These are phyloP conservation scores for Amaranthus palmeri DNA, from an alignment of 148 eudicot species.

Conservation along the genomic window DNA sequence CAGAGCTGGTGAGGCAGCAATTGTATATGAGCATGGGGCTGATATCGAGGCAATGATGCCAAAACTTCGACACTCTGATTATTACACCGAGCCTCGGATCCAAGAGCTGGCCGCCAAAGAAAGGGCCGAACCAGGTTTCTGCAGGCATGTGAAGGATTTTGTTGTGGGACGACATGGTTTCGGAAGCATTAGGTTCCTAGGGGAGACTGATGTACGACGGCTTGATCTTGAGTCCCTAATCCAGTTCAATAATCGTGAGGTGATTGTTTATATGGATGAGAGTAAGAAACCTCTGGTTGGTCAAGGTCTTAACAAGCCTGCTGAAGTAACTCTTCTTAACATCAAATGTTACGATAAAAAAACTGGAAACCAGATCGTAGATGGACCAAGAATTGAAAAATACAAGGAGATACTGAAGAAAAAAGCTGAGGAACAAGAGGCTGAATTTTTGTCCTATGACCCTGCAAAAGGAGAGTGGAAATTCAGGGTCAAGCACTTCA, in stretches of 20 bases:
- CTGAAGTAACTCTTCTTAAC: conserved; percentile 88
- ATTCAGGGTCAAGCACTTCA: conserved; percentile 80
- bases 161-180: conserved; percentile 78
- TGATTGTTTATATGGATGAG: conserved; percentile 84
- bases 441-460: conserved; percentile 79
- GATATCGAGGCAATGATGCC: conserved; percentile 93
- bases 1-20: conserved; percentile 93
- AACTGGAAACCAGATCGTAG: conserved; percentile 58
- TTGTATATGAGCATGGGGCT: conserved; percentile 82
- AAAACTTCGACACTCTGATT: conserved; percentile 86
- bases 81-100: conserved; percentile 87
- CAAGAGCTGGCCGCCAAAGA: conserved; percentile 95
- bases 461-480: conserved; percentile 89
- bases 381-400: conserved; percentile 70
- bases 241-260: conserved; percentile 82
- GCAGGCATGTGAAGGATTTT: conserved; percentile 71
- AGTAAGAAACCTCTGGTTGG: conserved; percentile 92
- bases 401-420: conserved; percentile 81
- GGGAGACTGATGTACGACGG: conserved; percentile 88
- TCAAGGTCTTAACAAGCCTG: conserved; percentile 92
- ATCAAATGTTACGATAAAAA: conserved; percentile 79
- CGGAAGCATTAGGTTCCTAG: conserved; percentile 87
- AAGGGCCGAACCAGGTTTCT: conserved; percentile 84
- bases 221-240: conserved; percentile 80
- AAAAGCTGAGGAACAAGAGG: conserved; percentile 86